A percentile compares a stretch with the other conserved stretches of the same genome.
phyloP scores from a whole-genome alignment of 1,139 yeast species.

The Wickerhamomyces sp. region DNA sequence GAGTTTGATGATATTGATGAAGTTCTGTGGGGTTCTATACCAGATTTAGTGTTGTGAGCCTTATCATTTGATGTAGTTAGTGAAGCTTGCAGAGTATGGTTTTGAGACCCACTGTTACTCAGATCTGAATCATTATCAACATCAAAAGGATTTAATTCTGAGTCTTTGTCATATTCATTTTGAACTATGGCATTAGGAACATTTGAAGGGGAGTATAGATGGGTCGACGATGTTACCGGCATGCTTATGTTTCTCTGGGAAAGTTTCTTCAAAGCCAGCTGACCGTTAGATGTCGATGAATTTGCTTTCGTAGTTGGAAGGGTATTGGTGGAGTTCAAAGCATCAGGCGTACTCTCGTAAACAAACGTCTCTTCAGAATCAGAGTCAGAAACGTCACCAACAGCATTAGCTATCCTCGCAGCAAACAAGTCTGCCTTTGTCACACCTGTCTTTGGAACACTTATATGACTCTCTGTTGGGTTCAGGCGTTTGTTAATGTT shows the following conservation, averaged over 20 bases:
- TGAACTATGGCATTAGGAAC: conserved; percentile 6
- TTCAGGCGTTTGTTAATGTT: conserved; percentile 14
- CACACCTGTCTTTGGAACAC: conserved; percentile 22
- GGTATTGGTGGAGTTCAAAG: conserved; percentile 29
- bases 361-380: conserved; percentile 94
- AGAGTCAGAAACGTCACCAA: conserved; percentile 79
- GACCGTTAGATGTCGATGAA: conserved; percentile 15
- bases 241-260: conserved; percentile 22
- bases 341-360: conserved; percentile 54
- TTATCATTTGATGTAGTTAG: background rate
- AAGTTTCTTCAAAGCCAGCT: conserved; percentile 19
- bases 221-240: conserved; percentile 17
- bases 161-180: conserved; percentile 8
- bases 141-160: conserved; percentile 5
- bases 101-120: conserved; percentile 3
- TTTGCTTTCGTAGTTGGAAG: conserved; percentile 13
- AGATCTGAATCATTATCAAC: conserved; percentile 11
- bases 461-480: conserved; percentile 14
- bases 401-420: conserved; percentile 89
- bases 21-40: no score
- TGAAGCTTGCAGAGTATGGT: no score
- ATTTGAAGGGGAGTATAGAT: conserved; percentile 10
- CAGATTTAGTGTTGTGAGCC: background rate
- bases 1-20: no score
- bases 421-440: conserved; percentile 90